Evolutionary conservation across 2,329 filamentous ascomycete genomes (phyloP).

Genomic region (Zymoseptoria ardabiliae): DNA sequence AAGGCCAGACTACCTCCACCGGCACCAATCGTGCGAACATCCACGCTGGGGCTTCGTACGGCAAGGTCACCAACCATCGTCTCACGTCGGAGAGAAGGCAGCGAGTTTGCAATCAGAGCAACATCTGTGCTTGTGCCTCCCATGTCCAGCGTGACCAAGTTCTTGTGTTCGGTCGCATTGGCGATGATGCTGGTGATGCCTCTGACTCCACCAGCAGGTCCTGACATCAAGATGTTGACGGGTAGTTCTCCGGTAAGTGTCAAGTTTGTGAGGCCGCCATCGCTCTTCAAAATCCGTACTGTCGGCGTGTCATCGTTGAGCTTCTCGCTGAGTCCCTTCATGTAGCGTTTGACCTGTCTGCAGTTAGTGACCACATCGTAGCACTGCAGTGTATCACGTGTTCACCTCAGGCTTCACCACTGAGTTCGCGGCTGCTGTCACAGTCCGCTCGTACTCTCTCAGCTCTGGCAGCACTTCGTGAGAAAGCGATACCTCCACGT

Average conservation of each 20-base stretch:
- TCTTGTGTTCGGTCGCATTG: constrained; percentile 22
- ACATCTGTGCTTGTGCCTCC: constrained; percentile 23
- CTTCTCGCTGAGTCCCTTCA: constrained; percentile 20
- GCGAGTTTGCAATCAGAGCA: constrained; percentile 19
- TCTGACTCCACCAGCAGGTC: constrained; percentile 21
- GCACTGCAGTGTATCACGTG: neutral
- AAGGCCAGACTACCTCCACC: constrained; percentile 23
- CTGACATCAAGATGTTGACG: constrained; percentile 24
- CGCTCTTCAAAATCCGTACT: constrained; percentile 22
- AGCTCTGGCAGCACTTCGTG: constrained; percentile 22
- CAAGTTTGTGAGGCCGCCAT: constrained; percentile 22
- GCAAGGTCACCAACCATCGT: constrained; percentile 24
- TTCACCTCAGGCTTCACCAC: constrained; percentile 20
- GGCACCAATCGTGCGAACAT: constrained; percentile 22
- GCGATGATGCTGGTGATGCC: constrained; percentile 24
- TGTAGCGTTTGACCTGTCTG: constrained; percentile 17
- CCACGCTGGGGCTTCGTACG: constrained; percentile 20
- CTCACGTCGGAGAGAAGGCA: constrained; percentile 20
- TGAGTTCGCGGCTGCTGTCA: constrained; percentile 21
- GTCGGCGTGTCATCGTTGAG: constrained; percentile 18
- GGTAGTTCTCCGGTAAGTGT: constrained; percentile 19
- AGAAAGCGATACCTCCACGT: constrained; percentile 21
- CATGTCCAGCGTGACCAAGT: constrained; percentile 23
- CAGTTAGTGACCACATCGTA: neutral
- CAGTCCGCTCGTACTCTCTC: constrained; percentile 23